Conservation (phyloP, 805 yeast genomes). For the Ogataea trehalophila region DNA sequence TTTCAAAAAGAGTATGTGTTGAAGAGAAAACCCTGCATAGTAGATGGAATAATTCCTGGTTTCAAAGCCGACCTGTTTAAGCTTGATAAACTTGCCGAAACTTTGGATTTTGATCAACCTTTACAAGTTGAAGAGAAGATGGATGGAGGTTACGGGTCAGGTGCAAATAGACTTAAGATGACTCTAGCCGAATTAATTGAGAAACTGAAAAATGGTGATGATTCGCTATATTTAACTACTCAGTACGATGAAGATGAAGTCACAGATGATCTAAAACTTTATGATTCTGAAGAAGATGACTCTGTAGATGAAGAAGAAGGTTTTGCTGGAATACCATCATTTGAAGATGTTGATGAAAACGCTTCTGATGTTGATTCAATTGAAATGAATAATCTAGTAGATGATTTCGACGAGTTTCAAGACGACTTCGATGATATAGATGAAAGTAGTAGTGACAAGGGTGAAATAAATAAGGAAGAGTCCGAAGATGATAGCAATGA, state of each 20-base stretch:
- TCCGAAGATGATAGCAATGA: conserved; percentile 20
- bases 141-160: conserved; percentile 66
- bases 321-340: conserved; percentile 1
- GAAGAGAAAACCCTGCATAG: conserved; percentile 46
- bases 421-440: conserved; percentile 24
- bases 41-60: conserved; percentile 35
- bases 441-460: conserved; percentile 8
- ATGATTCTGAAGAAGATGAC: conserved; percentile 34
- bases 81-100: conserved; percentile 32
- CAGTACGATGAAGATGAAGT: conserved; percentile 43
- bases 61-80: conserved; percentile 32
- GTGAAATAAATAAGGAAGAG: conserved; percentile 17
- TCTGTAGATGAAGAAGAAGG: conserved; percentile 13
- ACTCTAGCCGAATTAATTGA: conserved; percentile 43
- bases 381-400: conserved; percentile 41
- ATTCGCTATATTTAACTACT: conserved; percentile 57
- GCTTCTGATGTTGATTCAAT: conserved; percentile 37
- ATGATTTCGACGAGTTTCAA: conserved; percentile 42
- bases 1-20: conserved; percentile 39
- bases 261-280: conserved; percentile 21
- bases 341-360: conserved; percentile 5
- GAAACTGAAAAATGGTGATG: conserved; percentile 38
- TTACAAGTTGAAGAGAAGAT: conserved; percentile 56
- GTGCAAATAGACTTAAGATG: conserved; percentile 48
- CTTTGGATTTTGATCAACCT: conserved; percentile 24